Evolutionary conservation across 805 yeast genomes (phyloP).

Genomic region (Wickerhamomyces strasburgensis): DNA sequence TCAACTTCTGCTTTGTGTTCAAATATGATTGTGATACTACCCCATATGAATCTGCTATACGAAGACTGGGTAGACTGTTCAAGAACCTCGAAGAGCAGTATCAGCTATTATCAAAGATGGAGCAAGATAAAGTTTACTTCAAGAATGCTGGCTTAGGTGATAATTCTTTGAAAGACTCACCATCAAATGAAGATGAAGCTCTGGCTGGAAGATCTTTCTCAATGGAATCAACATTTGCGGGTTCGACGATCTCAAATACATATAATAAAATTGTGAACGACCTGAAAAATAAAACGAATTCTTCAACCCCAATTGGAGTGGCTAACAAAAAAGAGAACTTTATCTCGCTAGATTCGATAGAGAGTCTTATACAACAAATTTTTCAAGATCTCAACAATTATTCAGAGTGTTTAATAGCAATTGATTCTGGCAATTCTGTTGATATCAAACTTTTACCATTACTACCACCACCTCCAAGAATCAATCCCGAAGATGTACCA

Average conservation of each 20-base stretch:
- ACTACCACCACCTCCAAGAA: constrained; percentile 70
- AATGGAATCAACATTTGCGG: constrained; percentile 15
- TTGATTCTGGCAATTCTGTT: constrained; percentile 82
- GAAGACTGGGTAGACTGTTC: constrained; percentile 83
- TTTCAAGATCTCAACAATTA: constrained; percentile 91
- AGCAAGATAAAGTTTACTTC: constrained; percentile 36
- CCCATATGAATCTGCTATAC: constrained; percentile 81
- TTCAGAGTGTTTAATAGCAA: constrained; percentile 92
- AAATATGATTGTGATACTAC: constrained; percentile 74
- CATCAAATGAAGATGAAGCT: constrained; percentile 12
- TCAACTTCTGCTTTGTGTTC: constrained; percentile 91
- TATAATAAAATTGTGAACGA: constrained; percentile 27
- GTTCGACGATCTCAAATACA: constrained; percentile 15
- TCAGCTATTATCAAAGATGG: constrained; percentile 59
- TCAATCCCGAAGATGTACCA: constrained; percentile 85
- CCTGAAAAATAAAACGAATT: constrained; percentile 19
- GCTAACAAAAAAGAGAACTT: constrained; percentile 16
- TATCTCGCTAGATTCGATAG: constrained; percentile 44
- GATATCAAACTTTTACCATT: constrained; percentile 93
- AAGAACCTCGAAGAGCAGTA: constrained; percentile 87
- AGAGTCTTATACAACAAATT: constrained; percentile 80
- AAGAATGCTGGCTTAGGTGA: no score
- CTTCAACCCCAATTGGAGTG: constrained; percentile 24
- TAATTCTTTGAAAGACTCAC: no score
- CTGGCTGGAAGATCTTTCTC: constrained; percentile 15